Conservation (phyloP, 208 protist species). For the Strigomonas culicis region DNA sequence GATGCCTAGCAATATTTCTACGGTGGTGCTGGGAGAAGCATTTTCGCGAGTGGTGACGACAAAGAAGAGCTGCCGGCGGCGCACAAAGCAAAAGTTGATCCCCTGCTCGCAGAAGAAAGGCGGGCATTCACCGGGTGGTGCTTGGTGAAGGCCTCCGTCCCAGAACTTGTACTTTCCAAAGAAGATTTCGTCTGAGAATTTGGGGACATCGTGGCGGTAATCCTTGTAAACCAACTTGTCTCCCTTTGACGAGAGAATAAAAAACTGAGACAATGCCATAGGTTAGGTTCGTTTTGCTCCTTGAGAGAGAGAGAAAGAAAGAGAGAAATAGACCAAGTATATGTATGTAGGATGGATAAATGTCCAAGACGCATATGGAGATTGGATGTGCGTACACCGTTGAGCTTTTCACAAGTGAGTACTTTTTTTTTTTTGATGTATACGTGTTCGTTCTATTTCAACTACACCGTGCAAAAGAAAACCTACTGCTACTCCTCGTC, state of each 20-base stretch:
- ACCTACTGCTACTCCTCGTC: neutral
- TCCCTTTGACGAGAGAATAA: conserved; percentile 77
- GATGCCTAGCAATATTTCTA: conserved; percentile 75
- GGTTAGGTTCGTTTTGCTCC: neutral
- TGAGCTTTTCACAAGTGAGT: too few relatives aligned
- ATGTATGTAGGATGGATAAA: too few relatives aligned
- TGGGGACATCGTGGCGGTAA: conserved; percentile 71
- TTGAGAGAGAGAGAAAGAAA: conserved; percentile 11
- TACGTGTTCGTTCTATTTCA: too few relatives aligned
- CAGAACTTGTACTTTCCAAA: conserved; percentile 79
- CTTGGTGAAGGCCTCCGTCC: conserved; percentile 32
- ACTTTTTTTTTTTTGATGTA: too few relatives aligned
- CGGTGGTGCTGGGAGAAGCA: conserved; percentile 49
- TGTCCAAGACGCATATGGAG: too few relatives aligned
- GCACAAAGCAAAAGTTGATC: conserved; percentile 79
- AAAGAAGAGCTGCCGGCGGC: conserved; percentile 69
- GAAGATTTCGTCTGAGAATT: conserved; percentile 70
- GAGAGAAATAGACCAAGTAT: too few relatives aligned
- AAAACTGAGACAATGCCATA: conserved; percentile 72
- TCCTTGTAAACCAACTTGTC: conserved; percentile 84
- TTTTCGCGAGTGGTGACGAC: conserved; percentile 80
- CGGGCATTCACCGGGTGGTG: conserved; percentile 51
- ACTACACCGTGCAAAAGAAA: neutral
- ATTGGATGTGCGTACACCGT: too few relatives aligned
- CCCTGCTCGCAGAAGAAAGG: conserved; percentile 65